Evolutionary conservation across 1,139 yeast species (phyloP).

Genomic region (Blastobotrys proliferans): DNA sequence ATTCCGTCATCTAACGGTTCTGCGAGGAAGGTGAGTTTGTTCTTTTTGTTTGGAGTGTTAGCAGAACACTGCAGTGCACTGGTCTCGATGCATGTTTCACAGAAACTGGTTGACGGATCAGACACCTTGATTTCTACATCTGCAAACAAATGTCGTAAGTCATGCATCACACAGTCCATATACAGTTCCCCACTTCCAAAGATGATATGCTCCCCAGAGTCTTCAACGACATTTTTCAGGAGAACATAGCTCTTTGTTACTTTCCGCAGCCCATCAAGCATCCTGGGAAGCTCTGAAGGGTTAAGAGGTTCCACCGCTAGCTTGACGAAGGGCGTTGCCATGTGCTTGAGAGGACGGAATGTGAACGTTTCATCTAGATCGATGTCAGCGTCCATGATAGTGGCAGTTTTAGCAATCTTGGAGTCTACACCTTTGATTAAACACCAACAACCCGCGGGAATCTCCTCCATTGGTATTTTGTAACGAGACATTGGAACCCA

Average conservation of each 20-base stretch:
- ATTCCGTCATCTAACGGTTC: constrained; percentile 66
- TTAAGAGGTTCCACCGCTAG: constrained; percentile 77
- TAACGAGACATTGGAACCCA: constrained; percentile 72
- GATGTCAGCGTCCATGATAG: constrained; percentile 40
- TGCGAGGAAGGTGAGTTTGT: constrained; percentile 66
- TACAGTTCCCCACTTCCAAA: constrained; percentile 85
- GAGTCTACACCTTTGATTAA: constrained; percentile 61
- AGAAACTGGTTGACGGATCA: constrained; percentile 74
- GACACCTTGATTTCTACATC: constrained; percentile 75
- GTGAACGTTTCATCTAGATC: constrained; percentile 29
- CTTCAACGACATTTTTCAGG: constrained; percentile 67
- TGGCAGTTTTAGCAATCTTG: constrained; percentile 55
- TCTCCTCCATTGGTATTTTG: constrained; percentile 50
- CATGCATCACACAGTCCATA: constrained; percentile 79
- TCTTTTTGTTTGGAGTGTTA: constrained; percentile 51
- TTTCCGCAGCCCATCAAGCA: constrained; percentile 63
- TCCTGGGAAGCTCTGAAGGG: constrained; percentile 73
- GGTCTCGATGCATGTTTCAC: constrained; percentile 69
- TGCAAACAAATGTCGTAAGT: constrained; percentile 58
- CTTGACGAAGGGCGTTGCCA: constrained; percentile 62
- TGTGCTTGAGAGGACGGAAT: constrained; percentile 44
- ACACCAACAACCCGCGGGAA: constrained; percentile 63
- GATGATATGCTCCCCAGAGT: constrained; percentile 81
- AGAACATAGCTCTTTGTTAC: constrained; percentile 64
- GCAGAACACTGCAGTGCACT: constrained; percentile 67